phyloP scores from a whole-genome alignment of 345 rosid genomes.

The Bruguiera parviflora region DNA sequence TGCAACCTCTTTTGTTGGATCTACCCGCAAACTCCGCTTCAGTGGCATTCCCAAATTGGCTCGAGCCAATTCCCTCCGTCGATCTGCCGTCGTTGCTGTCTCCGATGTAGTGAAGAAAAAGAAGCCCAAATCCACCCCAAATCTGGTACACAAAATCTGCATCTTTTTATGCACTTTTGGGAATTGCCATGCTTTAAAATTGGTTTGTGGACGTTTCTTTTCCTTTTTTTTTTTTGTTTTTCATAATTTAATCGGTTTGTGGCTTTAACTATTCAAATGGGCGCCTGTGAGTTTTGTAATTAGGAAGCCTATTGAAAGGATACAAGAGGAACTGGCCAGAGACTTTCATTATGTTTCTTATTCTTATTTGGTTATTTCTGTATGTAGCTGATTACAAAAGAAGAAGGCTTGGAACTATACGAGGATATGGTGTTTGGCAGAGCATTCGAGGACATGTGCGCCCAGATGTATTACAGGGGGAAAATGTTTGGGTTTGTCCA shows the following conservation, averaged over 20 bases:
- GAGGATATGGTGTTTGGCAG: slow-evolving; percentile 81
- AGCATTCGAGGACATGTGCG: slow-evolving; percentile 86
- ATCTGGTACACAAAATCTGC: slow-evolving; percentile 32
- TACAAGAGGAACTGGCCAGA: not conserved
- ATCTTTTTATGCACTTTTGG: not conserved
- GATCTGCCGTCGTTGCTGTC: slow-evolving; percentile 44
- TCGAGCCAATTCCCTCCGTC: slow-evolving; percentile 24
- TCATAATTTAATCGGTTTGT: not conserved
- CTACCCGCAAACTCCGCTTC: slow-evolving; percentile 37
- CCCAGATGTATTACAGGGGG: slow-evolving; percentile 87
- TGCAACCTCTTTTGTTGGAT: slow-evolving; percentile 43
- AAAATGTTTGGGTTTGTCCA: slow-evolving; percentile 90
- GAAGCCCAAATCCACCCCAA: slow-evolving; percentile 42
- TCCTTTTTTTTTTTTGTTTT: not conserved
- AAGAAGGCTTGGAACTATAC: slow-evolving; percentile 68
- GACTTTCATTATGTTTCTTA: not conserved
- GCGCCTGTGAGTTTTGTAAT: no score
- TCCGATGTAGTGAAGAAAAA: slow-evolving; percentile 57
- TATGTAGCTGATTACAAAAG: slow-evolving; percentile 57
- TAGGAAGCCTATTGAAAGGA: not conserved
- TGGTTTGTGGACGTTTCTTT: not conserved
- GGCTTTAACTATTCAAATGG: not conserved
- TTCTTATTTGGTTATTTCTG: slow-evolving; percentile 13
- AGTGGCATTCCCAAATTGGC: slow-evolving; percentile 13
- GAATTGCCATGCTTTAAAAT: not conserved